Evolutionary conservation across 306 rosid genomes (phyloP).

Genomic region (Albizia julibrissin): DNA sequence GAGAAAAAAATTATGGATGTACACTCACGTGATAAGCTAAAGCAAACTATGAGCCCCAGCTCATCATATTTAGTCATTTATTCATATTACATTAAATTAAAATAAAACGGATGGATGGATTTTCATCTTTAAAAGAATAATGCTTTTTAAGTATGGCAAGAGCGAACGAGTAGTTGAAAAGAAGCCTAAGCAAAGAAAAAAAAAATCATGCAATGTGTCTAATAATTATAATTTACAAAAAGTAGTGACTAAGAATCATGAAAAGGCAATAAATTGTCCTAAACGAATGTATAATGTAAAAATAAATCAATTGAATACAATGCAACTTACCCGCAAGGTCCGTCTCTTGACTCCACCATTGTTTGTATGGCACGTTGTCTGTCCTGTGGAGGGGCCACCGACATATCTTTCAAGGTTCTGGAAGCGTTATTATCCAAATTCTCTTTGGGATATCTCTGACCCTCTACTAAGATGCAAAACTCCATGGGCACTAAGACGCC

Average conservation of each 20-base stretch:
- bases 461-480: slow-evolving; percentile 69
- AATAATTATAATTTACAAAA: slow-evolving; percentile 6
- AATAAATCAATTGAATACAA: slow-evolving; percentile 12
- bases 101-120: neutral
- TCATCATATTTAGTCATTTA: neutral
- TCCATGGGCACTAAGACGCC: slow-evolving; percentile 67
- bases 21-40: neutral
- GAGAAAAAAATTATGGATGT: neutral
- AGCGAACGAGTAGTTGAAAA: neutral
- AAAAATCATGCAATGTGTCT: slow-evolving; percentile 11
- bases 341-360: slow-evolving; percentile 62
- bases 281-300: neutral
- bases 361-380: slow-evolving; percentile 47
- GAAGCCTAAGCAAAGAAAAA: neutral
- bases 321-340: slow-evolving; percentile 75
- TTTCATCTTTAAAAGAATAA: neutral
- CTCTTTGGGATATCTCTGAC: slow-evolving; percentile 73
- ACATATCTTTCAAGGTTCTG: slow-evolving; percentile 44
- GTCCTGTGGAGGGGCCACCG: slow-evolving; percentile 43
- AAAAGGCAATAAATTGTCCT: neutral
- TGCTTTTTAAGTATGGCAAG: neutral
- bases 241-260: slow-evolving; percentile 1
- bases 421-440: slow-evolving; percentile 42
- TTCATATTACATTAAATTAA: neutral
- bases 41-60: neutral